Conservation (phyloP, 1,139 yeast species). For the Zygoascus meyerae region DNA sequence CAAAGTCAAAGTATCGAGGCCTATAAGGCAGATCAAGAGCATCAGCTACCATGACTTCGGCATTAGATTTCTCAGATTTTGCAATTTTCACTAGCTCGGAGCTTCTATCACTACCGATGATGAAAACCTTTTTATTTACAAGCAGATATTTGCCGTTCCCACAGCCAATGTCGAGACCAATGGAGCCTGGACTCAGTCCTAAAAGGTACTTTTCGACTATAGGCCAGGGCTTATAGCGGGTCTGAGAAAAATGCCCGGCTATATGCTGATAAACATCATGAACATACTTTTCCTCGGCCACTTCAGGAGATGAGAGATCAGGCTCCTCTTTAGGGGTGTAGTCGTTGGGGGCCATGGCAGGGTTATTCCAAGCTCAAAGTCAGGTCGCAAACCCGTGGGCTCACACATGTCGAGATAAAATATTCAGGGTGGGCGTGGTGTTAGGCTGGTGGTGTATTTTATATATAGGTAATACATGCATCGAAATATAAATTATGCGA, state of each 20-base stretch:
- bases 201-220: slow-evolving; percentile 69
- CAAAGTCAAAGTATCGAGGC: slow-evolving; percentile 65
- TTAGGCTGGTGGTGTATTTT: too few species aligned
- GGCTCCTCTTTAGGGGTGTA: not conserved
- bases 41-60: slow-evolving; percentile 65
- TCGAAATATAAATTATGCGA: too few species aligned
- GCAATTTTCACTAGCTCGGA: slow-evolving; percentile 75
- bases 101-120: slow-evolving; percentile 82
- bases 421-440: too few species aligned
- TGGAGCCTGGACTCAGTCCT: slow-evolving; percentile 37
- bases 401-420: too few species aligned
- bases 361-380: too few species aligned
- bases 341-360: too few species aligned
- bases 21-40: slow-evolving; percentile 69
- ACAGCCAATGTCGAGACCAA: slow-evolving; percentile 70
- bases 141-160: slow-evolving; percentile 91
- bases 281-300: slow-evolving; percentile 71
- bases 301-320: slow-evolving; percentile 13
- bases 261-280: slow-evolving; percentile 89
- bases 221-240: slow-evolving; percentile 98
- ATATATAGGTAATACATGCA: too few species aligned
- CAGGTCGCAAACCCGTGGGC: too few species aligned
- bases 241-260: slow-evolving; percentile 87
- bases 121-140: slow-evolving; percentile 58
- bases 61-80: slow-evolving; percentile 35